A percentile compares a stretch with the other conserved stretches of the same genome.
Conservation (phyloP, 805 yeast species). For the Monosporozyma servazzii region DNA sequence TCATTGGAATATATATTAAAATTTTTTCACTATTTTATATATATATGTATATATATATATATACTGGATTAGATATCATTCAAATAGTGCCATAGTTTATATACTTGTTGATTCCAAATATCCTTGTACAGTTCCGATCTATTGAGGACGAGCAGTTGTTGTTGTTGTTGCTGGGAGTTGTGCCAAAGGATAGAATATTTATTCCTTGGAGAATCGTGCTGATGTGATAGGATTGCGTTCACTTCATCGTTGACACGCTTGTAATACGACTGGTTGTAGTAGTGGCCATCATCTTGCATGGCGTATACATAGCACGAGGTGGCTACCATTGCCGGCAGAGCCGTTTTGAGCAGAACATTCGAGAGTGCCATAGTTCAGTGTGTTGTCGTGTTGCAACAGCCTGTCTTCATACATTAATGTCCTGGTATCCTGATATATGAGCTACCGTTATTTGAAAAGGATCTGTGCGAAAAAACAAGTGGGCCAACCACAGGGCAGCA, state of each 20-base stretch:
- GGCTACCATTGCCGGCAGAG: slow-evolving; percentile 14
- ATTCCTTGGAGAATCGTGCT: neutral
- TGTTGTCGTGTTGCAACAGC: no score
- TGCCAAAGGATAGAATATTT: neutral
- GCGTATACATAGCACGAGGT: slow-evolving; percentile 20
- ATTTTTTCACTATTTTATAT: neutral
- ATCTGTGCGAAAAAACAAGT: neutral
- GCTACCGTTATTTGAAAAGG: no score
- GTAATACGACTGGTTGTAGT: slow-evolving; percentile 17
- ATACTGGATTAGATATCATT: neutral
- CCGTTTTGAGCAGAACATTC: neutral
- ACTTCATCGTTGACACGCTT: slow-evolving; percentile 17
- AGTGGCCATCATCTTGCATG: slow-evolving; percentile 17
- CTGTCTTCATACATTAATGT: no score
- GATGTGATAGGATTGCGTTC: slow-evolving; percentile 9
- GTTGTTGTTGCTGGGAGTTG: neutral
- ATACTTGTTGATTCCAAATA: slow-evolving; percentile 23
- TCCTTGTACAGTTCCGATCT: slow-evolving; percentile 10
- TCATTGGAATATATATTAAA: neutral
- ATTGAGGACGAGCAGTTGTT: neutral
- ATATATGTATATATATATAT: neutral
- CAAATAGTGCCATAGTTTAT: neutral
- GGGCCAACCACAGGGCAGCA: neutral
- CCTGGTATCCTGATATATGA: no score
- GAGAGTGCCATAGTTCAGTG: neutral